A percentile compares a stretch with the other conserved stretches of the same genome.
These are phyloP conservation scores for Chlorophyllum brunneum DNA, from an alignment of 768 basidiomycete genomes.

Conservation along the genomic window DNA sequence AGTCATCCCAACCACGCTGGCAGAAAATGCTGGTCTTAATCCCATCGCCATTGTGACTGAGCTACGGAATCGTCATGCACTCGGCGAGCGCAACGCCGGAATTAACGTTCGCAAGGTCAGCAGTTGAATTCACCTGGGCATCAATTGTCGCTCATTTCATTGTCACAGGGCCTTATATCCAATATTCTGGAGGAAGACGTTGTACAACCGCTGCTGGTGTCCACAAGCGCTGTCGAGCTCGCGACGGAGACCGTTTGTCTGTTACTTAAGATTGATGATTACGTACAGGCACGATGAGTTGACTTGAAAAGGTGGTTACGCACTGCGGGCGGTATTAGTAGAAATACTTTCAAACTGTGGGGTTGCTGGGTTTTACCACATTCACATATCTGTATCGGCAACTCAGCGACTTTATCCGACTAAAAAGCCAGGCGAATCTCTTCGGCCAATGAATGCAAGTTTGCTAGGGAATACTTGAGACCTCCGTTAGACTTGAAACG, in stretches of 20 bases:
- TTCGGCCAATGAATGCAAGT: no score
- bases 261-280: constrained; percentile 93
- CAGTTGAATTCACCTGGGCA: constrained; percentile 18
- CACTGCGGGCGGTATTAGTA: no score
- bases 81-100: constrained; percentile 91
- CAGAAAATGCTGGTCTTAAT: constrained; percentile 97
- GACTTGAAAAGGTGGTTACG: background rate
- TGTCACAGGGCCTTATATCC: constrained; percentile 81
- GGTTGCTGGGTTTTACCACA: background rate
- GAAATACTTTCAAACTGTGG: background rate
- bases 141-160: background rate
- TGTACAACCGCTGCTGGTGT: constrained; percentile 91
- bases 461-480: no score
- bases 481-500: no score
- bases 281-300: constrained; percentile 69
- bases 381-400: no score
- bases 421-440: no score
- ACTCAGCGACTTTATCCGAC: no score
- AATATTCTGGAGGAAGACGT: constrained; percentile 98
- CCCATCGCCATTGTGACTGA: constrained; percentile 98
- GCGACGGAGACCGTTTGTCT: constrained; percentile 97
- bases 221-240: constrained; percentile 92
- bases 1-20: constrained; percentile 95
- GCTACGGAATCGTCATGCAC: constrained; percentile 91
- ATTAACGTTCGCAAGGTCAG: constrained; percentile 95